A percentile compares a stretch with the other conserved stretches of the same genome.
These are phyloP conservation scores for Suhomyces prunicola DNA, from an alignment of 805 yeast species.

Conservation along the genomic window DNA sequence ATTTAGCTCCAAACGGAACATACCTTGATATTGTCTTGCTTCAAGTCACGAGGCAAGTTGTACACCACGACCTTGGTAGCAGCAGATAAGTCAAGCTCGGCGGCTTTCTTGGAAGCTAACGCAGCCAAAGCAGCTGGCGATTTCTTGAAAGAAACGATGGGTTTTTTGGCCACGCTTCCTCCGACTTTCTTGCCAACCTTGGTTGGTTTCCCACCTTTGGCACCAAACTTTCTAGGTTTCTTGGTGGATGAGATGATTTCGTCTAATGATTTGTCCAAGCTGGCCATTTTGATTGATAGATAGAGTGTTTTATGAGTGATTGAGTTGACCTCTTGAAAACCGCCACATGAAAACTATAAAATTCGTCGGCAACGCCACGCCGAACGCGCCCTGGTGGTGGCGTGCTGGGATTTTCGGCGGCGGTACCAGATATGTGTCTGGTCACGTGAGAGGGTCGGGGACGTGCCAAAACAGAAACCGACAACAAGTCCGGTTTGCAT, in stretches of 20 bases:
- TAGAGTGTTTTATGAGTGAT: not conserved
- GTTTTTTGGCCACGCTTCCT: conserved; percentile 20
- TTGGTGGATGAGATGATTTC: conserved; percentile 75
- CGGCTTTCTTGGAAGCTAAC: conserved; percentile 11
- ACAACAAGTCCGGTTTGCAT: not conserved
- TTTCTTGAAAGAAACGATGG: conserved; percentile 27
- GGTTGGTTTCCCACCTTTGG: conserved; percentile 25
- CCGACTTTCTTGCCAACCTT: conserved; percentile 39
- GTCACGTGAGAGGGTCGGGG: not conserved
- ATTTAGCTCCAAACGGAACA: conserved; percentile 37
- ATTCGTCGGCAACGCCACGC: not conserved
- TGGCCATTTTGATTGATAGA: conserved; percentile 51
- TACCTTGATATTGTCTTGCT: conserved; percentile 81
- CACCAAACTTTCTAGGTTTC: conserved; percentile 19
- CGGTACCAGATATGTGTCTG: not conserved
- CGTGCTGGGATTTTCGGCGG: not conserved
- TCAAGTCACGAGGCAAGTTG: conserved; percentile 80
- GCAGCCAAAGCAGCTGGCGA: conserved; percentile 20
- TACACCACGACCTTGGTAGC: conserved; percentile 84
- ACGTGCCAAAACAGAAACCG: not conserved
- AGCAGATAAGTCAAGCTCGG: conserved; percentile 44
- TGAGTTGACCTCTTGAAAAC: not conserved
- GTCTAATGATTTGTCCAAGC: conserved; percentile 90
- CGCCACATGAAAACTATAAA: not conserved
- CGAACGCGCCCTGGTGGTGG: not conserved